phyloP scores from a whole-genome alignment of 2,329 filamentous ascomycete genomes.

The Calonectria honghensis region DNA sequence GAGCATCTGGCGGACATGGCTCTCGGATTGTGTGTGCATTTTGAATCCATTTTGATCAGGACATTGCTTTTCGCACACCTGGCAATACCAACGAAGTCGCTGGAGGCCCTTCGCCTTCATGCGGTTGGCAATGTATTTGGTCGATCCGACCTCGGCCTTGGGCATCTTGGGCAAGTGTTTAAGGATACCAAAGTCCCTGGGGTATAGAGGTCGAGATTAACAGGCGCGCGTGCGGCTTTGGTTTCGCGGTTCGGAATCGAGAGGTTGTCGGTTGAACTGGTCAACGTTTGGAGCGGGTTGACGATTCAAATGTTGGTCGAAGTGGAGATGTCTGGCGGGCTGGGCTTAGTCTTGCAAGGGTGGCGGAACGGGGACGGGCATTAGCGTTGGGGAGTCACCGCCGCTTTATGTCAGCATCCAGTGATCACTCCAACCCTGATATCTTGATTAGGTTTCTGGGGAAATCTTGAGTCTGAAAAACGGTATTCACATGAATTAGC shows the following conservation, averaged over 20 bases:
- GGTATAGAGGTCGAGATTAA: background rate
- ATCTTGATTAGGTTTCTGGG: too few species aligned
- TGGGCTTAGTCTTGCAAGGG: background rate
- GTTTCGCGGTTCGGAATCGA: background rate
- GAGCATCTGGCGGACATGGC: conserved; percentile 91
- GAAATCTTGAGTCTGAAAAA: background rate
- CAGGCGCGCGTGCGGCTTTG: background rate
- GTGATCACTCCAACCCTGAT: background rate
- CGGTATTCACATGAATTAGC: background rate
- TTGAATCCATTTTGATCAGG: conserved; percentile 94
- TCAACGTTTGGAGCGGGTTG: background rate
- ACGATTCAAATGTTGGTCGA: conserved; percentile 7
- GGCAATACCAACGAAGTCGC: conserved; percentile 93
- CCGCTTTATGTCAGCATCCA: conserved; percentile 6
- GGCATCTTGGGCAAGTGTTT: conserved; percentile 78
- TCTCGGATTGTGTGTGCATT: conserved; percentile 89
- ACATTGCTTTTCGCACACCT: conserved; percentile 79
- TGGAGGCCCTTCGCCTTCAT: conserved; percentile 88
- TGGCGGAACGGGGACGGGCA: background rate
- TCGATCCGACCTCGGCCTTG: conserved; percentile 92
- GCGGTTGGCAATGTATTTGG: conserved; percentile 93
- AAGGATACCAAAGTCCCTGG: background rate
- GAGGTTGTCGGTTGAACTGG: background rate
- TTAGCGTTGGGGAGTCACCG: background rate
- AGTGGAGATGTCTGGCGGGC: conserved; percentile 21